Conservation (phyloP, 1,284 basidiomycete species). For the Wallemia hederae region DNA sequence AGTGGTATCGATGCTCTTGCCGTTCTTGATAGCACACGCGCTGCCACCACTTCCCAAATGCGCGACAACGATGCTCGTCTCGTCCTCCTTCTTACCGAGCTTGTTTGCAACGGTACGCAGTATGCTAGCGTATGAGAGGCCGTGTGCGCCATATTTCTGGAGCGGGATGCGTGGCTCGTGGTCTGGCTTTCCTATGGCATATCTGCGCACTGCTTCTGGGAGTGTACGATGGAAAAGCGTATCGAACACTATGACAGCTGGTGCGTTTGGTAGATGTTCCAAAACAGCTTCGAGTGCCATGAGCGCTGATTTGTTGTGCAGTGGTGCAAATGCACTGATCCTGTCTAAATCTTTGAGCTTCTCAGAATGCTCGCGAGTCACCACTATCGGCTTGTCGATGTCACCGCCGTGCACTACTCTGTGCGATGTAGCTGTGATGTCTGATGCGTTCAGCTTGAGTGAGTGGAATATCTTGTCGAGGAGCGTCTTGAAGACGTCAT, state of each 20-base stretch:
- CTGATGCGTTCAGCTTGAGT: constrained; percentile 20
- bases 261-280: constrained; percentile 26
- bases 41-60: constrained; percentile 65
- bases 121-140: constrained; percentile 25
- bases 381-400: constrained; percentile 33
- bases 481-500: constrained; percentile 32
- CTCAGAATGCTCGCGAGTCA: constrained; percentile 25
- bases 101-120: constrained; percentile 27
- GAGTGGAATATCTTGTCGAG: constrained; percentile 21
- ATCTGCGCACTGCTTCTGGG: constrained; percentile 39
- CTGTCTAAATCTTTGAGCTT: constrained; percentile 37
- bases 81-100: constrained; percentile 23
- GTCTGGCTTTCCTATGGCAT: constrained; percentile 35
- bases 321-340: constrained; percentile 45
- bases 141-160: constrained; percentile 68
- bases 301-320: constrained; percentile 26
- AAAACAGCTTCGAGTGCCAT: constrained; percentile 26
- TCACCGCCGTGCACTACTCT: constrained; percentile 58
- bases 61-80: constrained; percentile 38
- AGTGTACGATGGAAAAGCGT: constrained; percentile 54
- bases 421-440: constrained; percentile 26
- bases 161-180: constrained; percentile 32
- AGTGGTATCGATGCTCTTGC: constrained; percentile 44
- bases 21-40: constrained; percentile 37
- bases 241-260: constrained; percentile 30